Evolutionary conservation across 2,329 filamentous ascomycete genomes (phyloP), one percentile per base, ranked within the genome.

Genomic region (Penicillium sp.): DNA sequence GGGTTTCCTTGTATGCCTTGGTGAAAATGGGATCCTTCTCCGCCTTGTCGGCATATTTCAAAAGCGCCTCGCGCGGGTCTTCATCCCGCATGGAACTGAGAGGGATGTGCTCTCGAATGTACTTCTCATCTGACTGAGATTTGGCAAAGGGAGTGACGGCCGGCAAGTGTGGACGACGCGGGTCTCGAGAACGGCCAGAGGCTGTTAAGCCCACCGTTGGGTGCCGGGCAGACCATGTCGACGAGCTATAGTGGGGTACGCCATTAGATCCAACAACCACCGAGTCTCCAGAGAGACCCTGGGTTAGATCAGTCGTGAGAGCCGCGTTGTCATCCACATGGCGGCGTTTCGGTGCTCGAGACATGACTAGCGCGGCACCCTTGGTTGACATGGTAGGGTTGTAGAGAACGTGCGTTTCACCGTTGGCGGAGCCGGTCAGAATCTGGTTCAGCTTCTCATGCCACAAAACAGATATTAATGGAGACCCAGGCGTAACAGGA

Each of bases 371-470:
- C 49, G 91, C 86, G 3, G 92, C 94, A 52, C 94, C 94, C 54
- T 85, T 86, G 10, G 71, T 82, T 18, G 94, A 99, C 61, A 85
- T 86, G n/a, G 80, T 84, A 2, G 94, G 94, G 66, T 89, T 93
- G 77, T 94, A 99, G 41, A 99, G 86, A 34, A 97, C 83, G 65
- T 92, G 93, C 0, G 89, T 91, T 72, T 95, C 89, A 50, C 87
- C 86, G 66, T 97, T 96, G 46, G 91, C 91, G 39, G 93, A 97
- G 52, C 92, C 93, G 7, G 93, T 96, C 58, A 97, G 74, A 65
- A 99, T 96, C 68, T 99, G 94, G 69, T 99, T 97, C 67, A 99
- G 85, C 72, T 91, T 96, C 17, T 89, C 82, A 66, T 99, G 93
- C 94, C 94, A 99, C 56, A 89, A 79, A 21, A 96, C 90, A 2